These are phyloP conservation scores for Salvia miltiorrhiza DNA, from an alignment of 257 asterid genomes.

Conservation along the genomic window DNA sequence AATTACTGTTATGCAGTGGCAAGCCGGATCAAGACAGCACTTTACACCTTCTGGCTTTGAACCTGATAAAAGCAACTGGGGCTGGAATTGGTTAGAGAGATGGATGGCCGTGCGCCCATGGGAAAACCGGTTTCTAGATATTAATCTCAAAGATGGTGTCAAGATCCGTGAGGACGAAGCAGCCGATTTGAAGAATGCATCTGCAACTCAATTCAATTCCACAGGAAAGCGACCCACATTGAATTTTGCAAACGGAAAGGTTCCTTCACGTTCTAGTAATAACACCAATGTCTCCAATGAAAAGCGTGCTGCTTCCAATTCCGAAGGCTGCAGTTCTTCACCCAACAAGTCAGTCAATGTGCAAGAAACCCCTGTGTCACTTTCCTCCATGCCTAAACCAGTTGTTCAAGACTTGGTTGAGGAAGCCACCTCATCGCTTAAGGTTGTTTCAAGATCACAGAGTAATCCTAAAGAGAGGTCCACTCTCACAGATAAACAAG, in stretches of 20 bases:
- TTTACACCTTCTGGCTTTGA: conserved; percentile 52
- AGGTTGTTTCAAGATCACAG: conserved; percentile 52
- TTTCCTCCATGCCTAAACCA: conserved; percentile 42
- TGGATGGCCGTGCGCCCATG: conserved; percentile 99
- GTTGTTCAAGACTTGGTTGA: conserved; percentile 54
- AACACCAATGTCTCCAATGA: conserved; percentile 48
- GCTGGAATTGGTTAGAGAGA: conserved; percentile 99
- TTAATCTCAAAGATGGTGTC: conserved; percentile 68
- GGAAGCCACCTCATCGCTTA: conserved; percentile 64
- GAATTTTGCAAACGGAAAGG: conserved; percentile 43
- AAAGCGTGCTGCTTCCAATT: conserved; percentile 48
- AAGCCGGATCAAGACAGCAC: conserved; percentile 89
- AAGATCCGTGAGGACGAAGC: conserved; percentile 50
- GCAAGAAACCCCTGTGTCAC: conserved; percentile 42
- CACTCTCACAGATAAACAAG: conserved; percentile 51
- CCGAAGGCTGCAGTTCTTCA: conserved; percentile 67
- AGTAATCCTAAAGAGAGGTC: conserved; percentile 92
- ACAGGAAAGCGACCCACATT: conserved; percentile 48
- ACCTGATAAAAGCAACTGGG: conserved; percentile 92
- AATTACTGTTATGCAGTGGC: conserved; percentile 71
- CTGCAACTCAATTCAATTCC: conserved; percentile 38
- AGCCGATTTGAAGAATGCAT: conserved; percentile 38
- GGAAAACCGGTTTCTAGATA: conserved; percentile 92
- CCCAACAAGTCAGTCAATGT: conserved; percentile 47
- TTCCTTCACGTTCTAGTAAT: conserved; percentile 47